Evolutionary conservation across 306 rosid genomes (phyloP), one percentile per base, ranked within the genome.

Genomic region (Lathyrus sativus): DNA sequence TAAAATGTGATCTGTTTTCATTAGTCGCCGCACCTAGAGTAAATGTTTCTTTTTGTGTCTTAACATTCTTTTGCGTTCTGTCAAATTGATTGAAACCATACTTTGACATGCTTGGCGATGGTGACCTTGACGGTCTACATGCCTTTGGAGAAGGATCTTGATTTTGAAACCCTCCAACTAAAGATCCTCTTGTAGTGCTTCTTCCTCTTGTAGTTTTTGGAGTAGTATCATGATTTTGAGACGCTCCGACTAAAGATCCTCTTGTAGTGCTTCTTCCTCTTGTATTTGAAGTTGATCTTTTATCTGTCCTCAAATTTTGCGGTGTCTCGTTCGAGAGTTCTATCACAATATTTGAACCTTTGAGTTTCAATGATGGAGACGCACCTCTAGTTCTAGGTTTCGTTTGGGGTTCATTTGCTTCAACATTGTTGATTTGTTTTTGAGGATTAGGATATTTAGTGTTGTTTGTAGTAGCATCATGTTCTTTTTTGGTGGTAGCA

Each of bases 31-130:
- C 11, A 9, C 70, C 75, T 38, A 50, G 28, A 64, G 63, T 74
- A 68, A 48, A 31, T 11, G 41, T 41, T 7, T 63, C 75, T 14
- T 60, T 76, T 10, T 74, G 78, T 44, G 33, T 22, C 58, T 65
- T 77, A 71, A 62, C 42, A 29, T 64, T 78, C 56, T 50, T 80
- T 6, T 76, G 81, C 6, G 42, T 66, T 8, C 35, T 58, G 1
- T 82, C 84, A 63, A 29, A 64, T 9, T 68, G 82, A 31, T 78
- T 79, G 72, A 82, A 77, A n/a, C 77, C 86, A 28, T 13, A 57
- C 76, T 88, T 86, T 8, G 77, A 60, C 73, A 82, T 76, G 44
- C 82, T 79, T 14, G 92, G 89, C 45, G 91, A 89, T 41, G 92
- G 89, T 42, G 92, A 92, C 56, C 85, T 71, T 53, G 95, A 84